Conservation (phyloP, 2,329 filamentous ascomycete genomes). For the Domatiomyces catenatus region DNA sequence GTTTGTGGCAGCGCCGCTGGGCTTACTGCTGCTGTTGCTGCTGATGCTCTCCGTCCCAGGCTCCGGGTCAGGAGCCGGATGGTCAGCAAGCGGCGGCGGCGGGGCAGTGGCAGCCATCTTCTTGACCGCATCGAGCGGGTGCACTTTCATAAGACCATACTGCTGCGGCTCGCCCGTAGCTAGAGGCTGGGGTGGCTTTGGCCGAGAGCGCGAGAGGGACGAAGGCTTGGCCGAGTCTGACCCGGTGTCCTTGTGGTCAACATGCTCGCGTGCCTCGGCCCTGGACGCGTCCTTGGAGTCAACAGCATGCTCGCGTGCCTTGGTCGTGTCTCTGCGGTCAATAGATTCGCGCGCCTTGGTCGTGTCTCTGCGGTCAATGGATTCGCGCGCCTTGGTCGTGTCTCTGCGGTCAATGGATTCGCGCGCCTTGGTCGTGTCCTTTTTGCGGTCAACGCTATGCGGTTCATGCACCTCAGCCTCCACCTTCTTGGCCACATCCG, state of each 20-base stretch:
- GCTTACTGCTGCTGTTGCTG: background rate
- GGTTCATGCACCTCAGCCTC: conserved; percentile 1
- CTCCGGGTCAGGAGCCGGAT: background rate
- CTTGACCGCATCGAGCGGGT: conserved; percentile 40
- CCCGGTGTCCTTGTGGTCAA: conserved; percentile 5
- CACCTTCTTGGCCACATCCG: conserved; percentile 2
- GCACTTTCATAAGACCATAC: conserved; percentile 48
- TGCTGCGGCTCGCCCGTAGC: conserved; percentile 43
- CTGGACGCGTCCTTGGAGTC: too few species aligned
- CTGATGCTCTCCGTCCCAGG: background rate
- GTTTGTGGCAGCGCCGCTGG: conserved; percentile 1
- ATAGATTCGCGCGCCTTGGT: conserved; percentile 3
- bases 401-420: conserved; percentile 2
- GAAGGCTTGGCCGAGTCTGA: background rate
- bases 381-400: conserved; percentile 13
- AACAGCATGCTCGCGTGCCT: conserved; percentile 9
- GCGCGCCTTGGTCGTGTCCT: conserved; percentile 4
- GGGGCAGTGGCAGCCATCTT: conserved; percentile 18
- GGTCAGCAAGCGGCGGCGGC: background rate
- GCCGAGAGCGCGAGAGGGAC: conserved; percentile 30
- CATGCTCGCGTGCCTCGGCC: conserved; percentile 1
- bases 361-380: conserved; percentile 3
- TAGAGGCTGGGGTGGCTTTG: conserved; percentile 43
- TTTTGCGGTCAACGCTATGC: conserved; percentile 9
- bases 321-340: conserved; percentile 10